A percentile compares a stretch with the other conserved stretches of the same genome.
Evolutionary conservation across 768 basidiomycete species (phyloP).

Genomic region (Dioszegia hungarica): DNA sequence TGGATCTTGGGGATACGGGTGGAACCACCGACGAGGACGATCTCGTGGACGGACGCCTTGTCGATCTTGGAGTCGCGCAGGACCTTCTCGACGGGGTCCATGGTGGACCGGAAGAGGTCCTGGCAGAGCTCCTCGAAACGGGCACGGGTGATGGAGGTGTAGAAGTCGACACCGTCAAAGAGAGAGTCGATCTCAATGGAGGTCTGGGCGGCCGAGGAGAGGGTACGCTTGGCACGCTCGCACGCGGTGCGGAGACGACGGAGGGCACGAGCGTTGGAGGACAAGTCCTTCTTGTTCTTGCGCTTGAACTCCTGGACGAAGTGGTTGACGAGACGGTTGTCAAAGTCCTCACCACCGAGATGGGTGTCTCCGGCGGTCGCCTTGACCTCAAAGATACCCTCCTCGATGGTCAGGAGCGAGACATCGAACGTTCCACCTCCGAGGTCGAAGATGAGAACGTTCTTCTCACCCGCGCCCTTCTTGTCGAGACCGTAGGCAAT

Average conservation of each 20-base stretch:
- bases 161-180: conserved; percentile 96
- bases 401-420: conserved; percentile 88
- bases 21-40: conserved; percentile 57
- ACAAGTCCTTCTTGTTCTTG: conserved; percentile 88
- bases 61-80: conserved; percentile 97
- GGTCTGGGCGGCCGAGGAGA: conserved; percentile 93
- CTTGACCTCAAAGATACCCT: conserved; percentile 83
- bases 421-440: conserved; percentile 99
- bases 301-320: conserved; percentile 83
- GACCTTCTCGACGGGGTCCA: conserved; percentile 84
- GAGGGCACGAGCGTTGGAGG: conserved; percentile 92
- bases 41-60: conserved; percentile 87
- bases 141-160: conserved; percentile 94
- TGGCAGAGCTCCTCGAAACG: conserved; percentile 59
- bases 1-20: conserved; percentile 99
- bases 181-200: conserved; percentile 98
- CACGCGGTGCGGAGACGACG: conserved; percentile 94
- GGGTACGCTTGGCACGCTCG: conserved; percentile 98
- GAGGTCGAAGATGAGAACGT: conserved; percentile 96
- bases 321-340: conserved; percentile 87
- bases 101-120: conserved; percentile 51
- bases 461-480: conserved; percentile 77
- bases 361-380: conserved; percentile 92
- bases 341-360: conserved; percentile 93
- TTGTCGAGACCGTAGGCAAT: conserved; percentile 98